Conservation (phyloP, 139 green algal species). For the Bryopsis sp. region DNA sequence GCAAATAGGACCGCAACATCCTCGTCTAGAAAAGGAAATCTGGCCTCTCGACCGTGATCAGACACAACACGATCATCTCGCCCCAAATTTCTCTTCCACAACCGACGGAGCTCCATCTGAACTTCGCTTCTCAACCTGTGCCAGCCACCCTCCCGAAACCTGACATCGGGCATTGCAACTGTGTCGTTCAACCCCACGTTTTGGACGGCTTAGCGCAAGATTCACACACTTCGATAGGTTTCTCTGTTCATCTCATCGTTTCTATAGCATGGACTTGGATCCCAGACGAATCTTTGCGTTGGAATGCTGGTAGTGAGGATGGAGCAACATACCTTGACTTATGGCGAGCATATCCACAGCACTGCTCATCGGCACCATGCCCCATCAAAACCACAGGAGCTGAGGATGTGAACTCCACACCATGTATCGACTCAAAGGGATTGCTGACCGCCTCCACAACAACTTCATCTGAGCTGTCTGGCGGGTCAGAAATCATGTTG, state of each 20-base stretch:
- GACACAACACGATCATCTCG: conserved; percentile 81
- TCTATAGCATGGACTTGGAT: no score
- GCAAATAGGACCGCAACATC: conserved; percentile 49
- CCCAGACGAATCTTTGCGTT: no score
- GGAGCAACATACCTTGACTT: conserved; percentile 64
- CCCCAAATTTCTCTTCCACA: conserved; percentile 89
- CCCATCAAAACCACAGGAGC: conserved; percentile 79
- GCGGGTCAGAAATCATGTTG: no score
- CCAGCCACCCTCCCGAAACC: conserved; percentile 37
- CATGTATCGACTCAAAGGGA: not conserved
- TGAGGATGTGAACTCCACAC: conserved; percentile 31
- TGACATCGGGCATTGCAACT: not conserved
- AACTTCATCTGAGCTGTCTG: no score
- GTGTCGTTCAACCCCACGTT: not conserved
- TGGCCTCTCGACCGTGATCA: conserved; percentile 67
- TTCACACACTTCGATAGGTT: no score
- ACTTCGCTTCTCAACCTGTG: conserved; percentile 52
- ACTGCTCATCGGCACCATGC: conserved; percentile 91
- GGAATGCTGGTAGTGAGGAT: no score
- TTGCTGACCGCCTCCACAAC: not conserved
- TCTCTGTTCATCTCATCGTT: no score
- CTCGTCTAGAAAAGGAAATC: conserved; percentile 90
- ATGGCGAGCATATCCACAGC: conserved; percentile 85
- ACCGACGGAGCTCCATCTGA: conserved; percentile 61
- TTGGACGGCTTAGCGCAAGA: no score